Evolutionary conservation across 805 yeast genomes (phyloP).

Genomic region (Scheffersomyces amazonensis): DNA sequence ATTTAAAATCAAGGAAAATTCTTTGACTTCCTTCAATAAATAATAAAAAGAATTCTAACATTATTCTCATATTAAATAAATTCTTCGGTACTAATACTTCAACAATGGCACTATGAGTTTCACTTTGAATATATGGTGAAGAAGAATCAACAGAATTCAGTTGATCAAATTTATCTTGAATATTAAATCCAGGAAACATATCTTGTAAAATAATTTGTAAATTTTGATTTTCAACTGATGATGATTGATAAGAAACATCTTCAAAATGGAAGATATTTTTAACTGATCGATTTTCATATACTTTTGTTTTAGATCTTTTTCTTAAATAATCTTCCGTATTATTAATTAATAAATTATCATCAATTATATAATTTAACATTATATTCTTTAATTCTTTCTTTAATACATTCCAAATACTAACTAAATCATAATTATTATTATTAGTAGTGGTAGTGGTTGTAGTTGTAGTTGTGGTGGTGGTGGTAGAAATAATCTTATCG

Average conservation of each 20-base stretch:
- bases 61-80: constrained; percentile 75
- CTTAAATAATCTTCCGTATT: neutral
- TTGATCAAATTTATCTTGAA: constrained; percentile 7
- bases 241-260: constrained; percentile 22
- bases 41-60: constrained; percentile 68
- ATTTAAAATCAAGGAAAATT: constrained; percentile 18
- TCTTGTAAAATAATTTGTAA: constrained; percentile 44
- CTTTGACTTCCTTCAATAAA: constrained; percentile 59
- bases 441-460: neutral
- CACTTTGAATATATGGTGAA: constrained; percentile 58
- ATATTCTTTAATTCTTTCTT: constrained; percentile 30
- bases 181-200: constrained; percentile 65
- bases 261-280: constrained; percentile 28
- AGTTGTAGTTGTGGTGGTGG: neutral
- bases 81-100: constrained; percentile 67
- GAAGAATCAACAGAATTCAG: constrained; percentile 5
- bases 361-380: constrained; percentile 32
- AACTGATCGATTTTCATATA: constrained; percentile 11
- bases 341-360: constrained; percentile 10
- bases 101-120: constrained; percentile 51
- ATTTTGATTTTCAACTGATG: constrained; percentile 22
- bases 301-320: constrained; percentile 4
- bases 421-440: neutral
- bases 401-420: constrained; percentile 26
- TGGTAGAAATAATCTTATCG: neutral